A percentile compares a stretch with the other conserved stretches of the same genome.
Evolutionary conservation across 352 stramenopile species (phyloP).

Genomic region (Blastocystis sp.): DNA sequence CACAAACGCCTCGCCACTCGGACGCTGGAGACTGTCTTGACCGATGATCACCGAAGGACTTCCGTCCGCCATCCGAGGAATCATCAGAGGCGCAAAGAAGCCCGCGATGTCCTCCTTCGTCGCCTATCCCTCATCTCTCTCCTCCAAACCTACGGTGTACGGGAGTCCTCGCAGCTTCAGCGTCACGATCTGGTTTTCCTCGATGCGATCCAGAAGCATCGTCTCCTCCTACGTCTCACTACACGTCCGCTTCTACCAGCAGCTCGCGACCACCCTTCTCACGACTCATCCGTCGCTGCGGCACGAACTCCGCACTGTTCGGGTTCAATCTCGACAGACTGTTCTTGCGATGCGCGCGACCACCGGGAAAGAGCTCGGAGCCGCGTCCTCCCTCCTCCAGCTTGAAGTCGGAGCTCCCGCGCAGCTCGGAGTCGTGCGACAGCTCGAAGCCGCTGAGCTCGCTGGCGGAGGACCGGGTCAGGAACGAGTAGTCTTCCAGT

Average conservation of each 20-base stretch:
- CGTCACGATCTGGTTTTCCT: background rate
- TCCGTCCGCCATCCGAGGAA: background rate
- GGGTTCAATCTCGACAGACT: background rate
- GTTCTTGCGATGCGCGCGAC: background rate
- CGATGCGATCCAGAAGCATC: background rate
- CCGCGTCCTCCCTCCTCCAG: background rate
- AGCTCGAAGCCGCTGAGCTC: too few relatives aligned
- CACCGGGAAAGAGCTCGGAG: background rate
- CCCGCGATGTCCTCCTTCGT: background rate
- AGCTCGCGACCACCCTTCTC: background rate
- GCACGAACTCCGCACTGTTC: conserved; percentile 11
- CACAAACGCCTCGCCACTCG: conserved; percentile 9
- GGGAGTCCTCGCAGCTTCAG: conserved; percentile 11
- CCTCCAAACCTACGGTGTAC: background rate
- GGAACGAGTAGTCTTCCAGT: too few relatives aligned
- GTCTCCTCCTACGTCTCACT: background rate
- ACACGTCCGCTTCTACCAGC: background rate
- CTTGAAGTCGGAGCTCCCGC: background rate
- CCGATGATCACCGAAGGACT: background rate
- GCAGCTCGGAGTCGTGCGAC: too few relatives aligned
- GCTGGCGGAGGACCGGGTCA: too few relatives aligned
- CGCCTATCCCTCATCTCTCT: background rate
- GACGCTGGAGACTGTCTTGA: background rate
- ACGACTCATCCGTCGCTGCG: background rate
- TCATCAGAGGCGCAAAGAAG: background rate